Percentiles rank a stretch among this genome's conserved stretches.
phyloP scores from a whole-genome alignment of 1,284 basidiomycete genomes.

The Naganishia liquefaciens region DNA sequence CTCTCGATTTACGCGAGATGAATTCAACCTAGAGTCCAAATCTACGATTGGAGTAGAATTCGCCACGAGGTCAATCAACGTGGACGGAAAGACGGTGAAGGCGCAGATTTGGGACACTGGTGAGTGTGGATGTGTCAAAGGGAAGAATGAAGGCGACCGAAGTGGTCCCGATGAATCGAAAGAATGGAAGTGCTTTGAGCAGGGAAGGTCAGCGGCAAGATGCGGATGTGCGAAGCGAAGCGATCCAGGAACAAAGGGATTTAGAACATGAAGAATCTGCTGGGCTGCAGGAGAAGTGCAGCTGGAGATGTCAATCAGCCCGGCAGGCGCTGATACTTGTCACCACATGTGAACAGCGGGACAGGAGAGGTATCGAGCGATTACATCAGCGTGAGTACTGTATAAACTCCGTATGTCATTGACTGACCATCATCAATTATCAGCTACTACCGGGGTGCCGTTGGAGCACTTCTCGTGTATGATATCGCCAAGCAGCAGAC shows the following conservation, averaged over 20 bases:
- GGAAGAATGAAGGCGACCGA: neutral
- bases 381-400: slow-evolving; percentile 83
- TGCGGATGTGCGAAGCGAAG: no score
- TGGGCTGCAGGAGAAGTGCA: neutral
- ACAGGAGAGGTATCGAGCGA: slow-evolving; percentile 97
- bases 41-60: slow-evolving; percentile 99
- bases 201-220: no score
- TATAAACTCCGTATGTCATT: neutral
- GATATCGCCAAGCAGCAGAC: slow-evolving; percentile 94
- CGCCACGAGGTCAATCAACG: slow-evolving; percentile 90
- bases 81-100: slow-evolving; percentile 96
- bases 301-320: neutral
- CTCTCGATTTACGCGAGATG: slow-evolving; percentile 96
- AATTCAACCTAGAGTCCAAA: slow-evolving; percentile 98
- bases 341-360: slow-evolving; percentile 64
- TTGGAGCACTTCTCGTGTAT: slow-evolving; percentile 87
- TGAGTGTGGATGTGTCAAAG: slow-evolving; percentile 51
- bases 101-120: slow-evolving; percentile 99
- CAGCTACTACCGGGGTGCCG: slow-evolving; percentile 97
- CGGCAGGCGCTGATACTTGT: no score
- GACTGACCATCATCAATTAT: neutral
- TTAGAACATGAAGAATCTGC: neutral
- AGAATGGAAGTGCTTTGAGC: no score
- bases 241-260: neutral
- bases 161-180: neutral